These are phyloP conservation scores for Penicillium paradoxum DNA, from an alignment of 495 filamentous ascomycete species.

Conservation along the genomic window DNA sequence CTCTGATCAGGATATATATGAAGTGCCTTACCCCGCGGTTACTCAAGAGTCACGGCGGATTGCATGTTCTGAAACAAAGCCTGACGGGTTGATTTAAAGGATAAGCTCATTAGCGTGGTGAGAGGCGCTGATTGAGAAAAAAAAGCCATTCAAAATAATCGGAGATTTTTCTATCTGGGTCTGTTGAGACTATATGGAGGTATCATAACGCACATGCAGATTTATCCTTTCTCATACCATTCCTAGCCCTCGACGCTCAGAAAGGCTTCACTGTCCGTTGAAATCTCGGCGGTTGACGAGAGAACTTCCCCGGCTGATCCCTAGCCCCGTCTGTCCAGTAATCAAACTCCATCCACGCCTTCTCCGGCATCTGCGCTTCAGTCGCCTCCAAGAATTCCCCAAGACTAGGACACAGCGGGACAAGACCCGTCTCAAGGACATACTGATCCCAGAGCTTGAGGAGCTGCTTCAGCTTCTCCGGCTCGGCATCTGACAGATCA, in stretches of 20 bases:
- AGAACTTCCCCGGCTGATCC: constrained; percentile 53
- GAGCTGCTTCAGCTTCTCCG: constrained; percentile 47
- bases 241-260: constrained; percentile 9
- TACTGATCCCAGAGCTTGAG: constrained; percentile 55
- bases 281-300: constrained; percentile 46
- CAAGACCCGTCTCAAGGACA: constrained; percentile 56
- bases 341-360: constrained; percentile 66
- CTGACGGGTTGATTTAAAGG: background rate
- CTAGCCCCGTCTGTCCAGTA: constrained; percentile 61
- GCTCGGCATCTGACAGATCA: constrained; percentile 52
- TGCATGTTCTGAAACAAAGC: background rate
- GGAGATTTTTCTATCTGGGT: background rate
- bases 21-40: background rate
- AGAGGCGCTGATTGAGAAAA: background rate
- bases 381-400: constrained; percentile 50
- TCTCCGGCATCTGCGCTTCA: constrained; percentile 63
- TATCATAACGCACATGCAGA: background rate
- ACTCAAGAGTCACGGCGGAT: background rate
- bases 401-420: constrained; percentile 41
- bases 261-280: constrained; percentile 47
- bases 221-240: background rate
- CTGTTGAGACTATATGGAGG: background rate
- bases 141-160: background rate
- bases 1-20: background rate
- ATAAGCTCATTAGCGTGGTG: background rate